Conservation (phyloP, 2,329 filamentous ascomycete species). For the Ophiostoma sp. region DNA sequence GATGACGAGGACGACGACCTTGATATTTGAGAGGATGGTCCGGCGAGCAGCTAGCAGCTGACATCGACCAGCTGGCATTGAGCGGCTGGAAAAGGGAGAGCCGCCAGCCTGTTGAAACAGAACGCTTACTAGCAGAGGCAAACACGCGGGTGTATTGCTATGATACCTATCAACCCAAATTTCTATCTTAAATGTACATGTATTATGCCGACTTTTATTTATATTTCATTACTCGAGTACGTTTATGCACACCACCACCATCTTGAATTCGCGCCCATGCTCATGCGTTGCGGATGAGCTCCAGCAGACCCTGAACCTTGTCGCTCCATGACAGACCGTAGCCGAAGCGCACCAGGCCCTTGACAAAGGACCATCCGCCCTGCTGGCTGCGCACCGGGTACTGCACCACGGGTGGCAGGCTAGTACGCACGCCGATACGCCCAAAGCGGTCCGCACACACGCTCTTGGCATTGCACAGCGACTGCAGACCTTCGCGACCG, state of each 20-base stretch:
- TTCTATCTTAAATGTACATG: neutral
- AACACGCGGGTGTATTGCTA: neutral
- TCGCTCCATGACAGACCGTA: constrained; percentile 41
- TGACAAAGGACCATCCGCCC: constrained; percentile 60
- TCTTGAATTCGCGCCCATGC: neutral
- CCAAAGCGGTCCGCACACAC: constrained; percentile 70
- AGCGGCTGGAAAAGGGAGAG: no score
- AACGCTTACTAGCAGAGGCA: neutral
- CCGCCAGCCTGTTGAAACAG: no score
- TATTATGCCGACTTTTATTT: neutral
- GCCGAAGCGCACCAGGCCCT: constrained; percentile 55
- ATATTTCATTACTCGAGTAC: no score
- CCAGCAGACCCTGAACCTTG: constrained; percentile 23
- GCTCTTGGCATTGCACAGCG: constrained; percentile 81
- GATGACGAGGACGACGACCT: constrained; percentile 69
- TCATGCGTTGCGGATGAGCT: constrained; percentile 24
- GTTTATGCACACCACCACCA: no score
- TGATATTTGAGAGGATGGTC: constrained; percentile 16
- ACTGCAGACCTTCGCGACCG: constrained; percentile 78
- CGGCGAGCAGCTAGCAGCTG: no score
- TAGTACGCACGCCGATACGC: constrained; percentile 61
- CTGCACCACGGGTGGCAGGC: constrained; percentile 72
- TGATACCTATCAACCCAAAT: neutral
- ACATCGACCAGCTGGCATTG: no score
- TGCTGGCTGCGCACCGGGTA: constrained; percentile 69